A percentile compares a stretch with the other conserved stretches of the same genome.
phyloP scores from a whole-genome alignment of 139 green algal genomes.

The Tetratostichococcus sp. region DNA sequence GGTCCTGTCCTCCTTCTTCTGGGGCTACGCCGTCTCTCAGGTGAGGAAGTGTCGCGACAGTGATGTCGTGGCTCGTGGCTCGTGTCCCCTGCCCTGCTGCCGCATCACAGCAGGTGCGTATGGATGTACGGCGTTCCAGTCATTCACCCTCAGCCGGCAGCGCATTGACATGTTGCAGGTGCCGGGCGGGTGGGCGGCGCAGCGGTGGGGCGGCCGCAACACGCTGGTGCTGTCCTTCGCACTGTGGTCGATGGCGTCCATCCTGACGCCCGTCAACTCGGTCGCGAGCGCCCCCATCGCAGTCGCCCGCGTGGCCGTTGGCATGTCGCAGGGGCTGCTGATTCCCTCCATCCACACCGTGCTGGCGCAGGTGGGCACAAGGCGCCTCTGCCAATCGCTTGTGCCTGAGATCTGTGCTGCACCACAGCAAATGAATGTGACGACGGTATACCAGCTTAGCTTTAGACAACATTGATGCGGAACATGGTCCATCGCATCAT shows the following conservation, averaged over 20 bases:
- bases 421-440: too few species aligned
- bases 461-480: too few species aligned
- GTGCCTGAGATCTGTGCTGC: too few species aligned
- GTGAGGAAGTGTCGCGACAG: constrained; percentile 25
- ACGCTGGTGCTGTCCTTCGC: constrained; percentile 81
- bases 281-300: constrained; percentile 24
- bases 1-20: constrained; percentile 96
- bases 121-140: too few species aligned
- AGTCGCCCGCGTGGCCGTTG: constrained; percentile 62
- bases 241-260: constrained; percentile 68
- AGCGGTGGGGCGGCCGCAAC: constrained; percentile 77
- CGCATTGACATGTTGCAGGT: constrained; percentile 49
- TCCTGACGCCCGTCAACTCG: constrained; percentile 67
- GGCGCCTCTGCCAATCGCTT: not conserved
- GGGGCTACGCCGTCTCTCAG: constrained; percentile 92
- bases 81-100: too few species aligned
- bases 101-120: too few species aligned
- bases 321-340: constrained; percentile 80
- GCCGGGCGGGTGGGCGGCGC: constrained; percentile 88
- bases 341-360: constrained; percentile 96
- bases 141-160: too few species aligned
- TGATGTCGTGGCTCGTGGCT: not conserved
- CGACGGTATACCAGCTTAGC: not conserved
- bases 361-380: constrained; percentile 57
- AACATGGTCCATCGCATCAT: too few species aligned